Evolutionary conservation across 2,329 filamentous ascomycete species (phyloP), one percentile per base, ranked within the genome.

Genomic region (Colletotrichum abscissum): DNA sequence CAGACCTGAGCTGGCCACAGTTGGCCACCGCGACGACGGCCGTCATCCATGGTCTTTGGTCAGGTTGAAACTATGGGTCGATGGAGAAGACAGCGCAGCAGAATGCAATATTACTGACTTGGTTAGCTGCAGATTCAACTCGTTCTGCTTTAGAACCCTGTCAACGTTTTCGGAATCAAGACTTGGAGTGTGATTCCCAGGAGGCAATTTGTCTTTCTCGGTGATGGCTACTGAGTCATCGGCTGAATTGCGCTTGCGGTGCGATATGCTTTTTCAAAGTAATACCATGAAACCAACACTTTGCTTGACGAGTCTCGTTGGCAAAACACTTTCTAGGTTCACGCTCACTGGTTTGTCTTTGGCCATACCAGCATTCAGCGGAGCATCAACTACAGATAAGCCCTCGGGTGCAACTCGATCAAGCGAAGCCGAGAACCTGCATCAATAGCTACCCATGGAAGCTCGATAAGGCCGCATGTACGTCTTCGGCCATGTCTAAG

Each of bases 1-100:
- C 70, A 75, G 70, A 70, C 73, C 69, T 57, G 59, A 72, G 24
- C 33, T 16, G 62, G 42, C 49, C 63, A 58, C 38, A 64, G 22
- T 30, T 49, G 59, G 49, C 63, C 56, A 26, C 49, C 59, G 28
- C 33, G n/a, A 49, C 42, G 19, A 49, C 1, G 42, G 3, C 42
- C 38, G 38, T 4, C 38, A 42, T 22, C 30, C 57, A 69, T 65
- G 33, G 26, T 56, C 7, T 56, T 24, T 22, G 33, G 35, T 75
- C 62, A 63, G 63, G 73, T 70, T 63, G 62, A 59, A 75, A 74
- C 38, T 57, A 73, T 70, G 70, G 73, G 65, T 64, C 63, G 55
- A 52, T 60, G 59, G 65, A 38, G 69, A 24, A 49, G 70, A 70
- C 62, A 69, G 56, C 70, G 42, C 65, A 73, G 30, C 54, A 46